These are phyloP conservation scores for Nemophila menziesii DNA, from an alignment of 257 asterid species.

Conservation along the genomic window DNA sequence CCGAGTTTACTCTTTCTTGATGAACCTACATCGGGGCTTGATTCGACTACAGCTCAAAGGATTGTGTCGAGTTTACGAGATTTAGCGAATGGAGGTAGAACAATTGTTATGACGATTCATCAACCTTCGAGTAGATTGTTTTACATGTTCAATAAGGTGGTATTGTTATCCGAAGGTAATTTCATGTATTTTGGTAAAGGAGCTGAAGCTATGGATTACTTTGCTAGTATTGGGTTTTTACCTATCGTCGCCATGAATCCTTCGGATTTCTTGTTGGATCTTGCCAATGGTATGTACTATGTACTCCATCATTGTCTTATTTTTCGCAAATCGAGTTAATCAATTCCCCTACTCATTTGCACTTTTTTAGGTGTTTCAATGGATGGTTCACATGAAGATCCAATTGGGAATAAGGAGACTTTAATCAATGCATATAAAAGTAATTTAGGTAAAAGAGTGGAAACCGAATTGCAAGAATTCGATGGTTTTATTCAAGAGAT, in stretches of 20 bases:
- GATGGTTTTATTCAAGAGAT: neutral
- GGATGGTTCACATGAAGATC: slow-evolving; percentile 37
- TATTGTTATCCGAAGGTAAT: slow-evolving; percentile 58
- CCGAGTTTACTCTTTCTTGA: slow-evolving; percentile 63
- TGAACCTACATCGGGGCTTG: slow-evolving; percentile 83
- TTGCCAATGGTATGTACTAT: slow-evolving; percentile 49
- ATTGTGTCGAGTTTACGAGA: slow-evolving; percentile 57
- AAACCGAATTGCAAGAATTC: slow-evolving; percentile 20
- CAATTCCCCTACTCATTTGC: too few relatives aligned
- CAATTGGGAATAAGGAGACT: slow-evolving; percentile 29
- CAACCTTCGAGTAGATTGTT: slow-evolving; percentile 77
- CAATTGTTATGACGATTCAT: slow-evolving; percentile 72
- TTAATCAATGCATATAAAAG: slow-evolving; percentile 32
- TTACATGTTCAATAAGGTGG: slow-evolving; percentile 67
- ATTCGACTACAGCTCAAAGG: slow-evolving; percentile 69
- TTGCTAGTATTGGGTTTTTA: slow-evolving; percentile 36
- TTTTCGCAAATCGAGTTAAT: too few relatives aligned
- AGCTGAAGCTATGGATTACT: slow-evolving; percentile 36
- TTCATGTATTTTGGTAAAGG: slow-evolving; percentile 61
- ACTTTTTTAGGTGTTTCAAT: slow-evolving; percentile 40
- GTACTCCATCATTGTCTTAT: too few relatives aligned
- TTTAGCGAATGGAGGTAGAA: slow-evolving; percentile 49
- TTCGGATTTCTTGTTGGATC: slow-evolving; percentile 70
- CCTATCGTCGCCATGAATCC: slow-evolving; percentile 73
- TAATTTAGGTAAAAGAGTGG: slow-evolving; percentile 24